Conservation (phyloP, 345 rosid species). For the Arabis hirsuta region DNA sequence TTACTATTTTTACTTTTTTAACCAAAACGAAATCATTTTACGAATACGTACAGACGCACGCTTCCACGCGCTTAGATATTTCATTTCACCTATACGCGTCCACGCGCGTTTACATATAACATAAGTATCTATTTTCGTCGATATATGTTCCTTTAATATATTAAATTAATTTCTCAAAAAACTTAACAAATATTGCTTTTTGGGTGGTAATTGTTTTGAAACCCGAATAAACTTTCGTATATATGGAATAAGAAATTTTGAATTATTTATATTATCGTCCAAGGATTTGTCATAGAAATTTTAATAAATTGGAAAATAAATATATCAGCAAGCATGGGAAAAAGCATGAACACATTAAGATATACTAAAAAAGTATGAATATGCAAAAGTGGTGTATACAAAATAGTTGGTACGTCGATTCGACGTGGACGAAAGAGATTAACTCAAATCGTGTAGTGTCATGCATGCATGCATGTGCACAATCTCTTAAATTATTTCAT, state of each 20-base stretch:
- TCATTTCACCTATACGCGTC: neutral
- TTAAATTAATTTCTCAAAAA: no score
- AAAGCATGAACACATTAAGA: slow-evolving; percentile 12
- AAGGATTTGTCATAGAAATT: slow-evolving; percentile 2
- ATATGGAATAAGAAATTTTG: neutral
- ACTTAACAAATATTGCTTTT: no score
- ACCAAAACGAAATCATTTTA: slow-evolving; percentile 36
- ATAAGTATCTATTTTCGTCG: neutral
- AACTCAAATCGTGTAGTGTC: slow-evolving; percentile 31
- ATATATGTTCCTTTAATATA: slow-evolving; percentile 10
- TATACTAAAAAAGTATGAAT: slow-evolving; percentile 13
- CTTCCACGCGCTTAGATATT: slow-evolving; percentile 21
- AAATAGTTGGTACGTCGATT: slow-evolving; percentile 22
- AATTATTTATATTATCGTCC: slow-evolving; percentile 19
- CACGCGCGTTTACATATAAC: slow-evolving; percentile 2
- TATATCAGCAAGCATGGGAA: slow-evolving; percentile 34
- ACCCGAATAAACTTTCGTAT: slow-evolving; percentile 22
- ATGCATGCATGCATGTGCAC: slow-evolving; percentile 47
- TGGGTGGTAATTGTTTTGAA: neutral
- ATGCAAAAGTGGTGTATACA: slow-evolving; percentile 27
- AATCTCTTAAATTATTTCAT: slow-evolving; percentile 24
- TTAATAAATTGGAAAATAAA: neutral
- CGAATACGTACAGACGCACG: slow-evolving; percentile 21
- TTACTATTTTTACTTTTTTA: slow-evolving; percentile 27
- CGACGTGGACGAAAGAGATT: slow-evolving; percentile 42